phyloP scores from a whole-genome alignment of 2,329 filamentous ascomycete genomes.

The Neonectria sp. region DNA sequence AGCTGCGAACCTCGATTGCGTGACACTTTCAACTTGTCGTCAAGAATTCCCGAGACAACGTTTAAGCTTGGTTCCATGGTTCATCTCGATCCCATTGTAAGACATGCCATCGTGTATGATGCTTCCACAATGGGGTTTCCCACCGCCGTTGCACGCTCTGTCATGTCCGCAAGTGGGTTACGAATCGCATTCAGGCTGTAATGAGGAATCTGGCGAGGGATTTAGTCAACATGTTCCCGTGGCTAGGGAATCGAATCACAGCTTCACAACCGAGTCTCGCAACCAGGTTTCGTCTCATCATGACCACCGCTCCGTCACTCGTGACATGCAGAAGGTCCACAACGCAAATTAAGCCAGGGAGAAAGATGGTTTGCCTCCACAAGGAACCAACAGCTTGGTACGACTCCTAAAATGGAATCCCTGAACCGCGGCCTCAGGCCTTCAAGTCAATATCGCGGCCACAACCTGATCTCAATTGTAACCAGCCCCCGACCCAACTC shows the following conservation, averaged over 20 bases:
- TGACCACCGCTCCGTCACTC: neutral
- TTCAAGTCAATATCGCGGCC: constrained; percentile 12
- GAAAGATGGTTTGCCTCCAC: neutral
- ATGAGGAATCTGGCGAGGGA: neutral
- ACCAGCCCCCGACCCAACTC: constrained; percentile 5
- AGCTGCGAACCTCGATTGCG: constrained; percentile 12
- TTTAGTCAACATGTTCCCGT: neutral
- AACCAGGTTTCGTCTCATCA: neutral
- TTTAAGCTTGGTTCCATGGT: constrained; percentile 20
- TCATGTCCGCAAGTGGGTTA: neutral
- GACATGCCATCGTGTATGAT: neutral
- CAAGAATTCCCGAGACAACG: constrained; percentile 4
- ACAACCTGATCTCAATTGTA: neutral
- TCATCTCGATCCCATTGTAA: neutral
- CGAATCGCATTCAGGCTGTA: neutral
- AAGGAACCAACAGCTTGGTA: neutral
- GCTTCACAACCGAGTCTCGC: constrained; percentile 8
- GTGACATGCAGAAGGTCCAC: neutral
- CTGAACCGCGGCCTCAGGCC: neutral
- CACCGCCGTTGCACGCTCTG: too few species aligned
- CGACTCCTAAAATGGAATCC: neutral
- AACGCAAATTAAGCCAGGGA: neutral
- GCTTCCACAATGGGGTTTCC: neutral
- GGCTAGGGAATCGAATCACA: neutral
- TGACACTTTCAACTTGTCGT: neutral